Evolutionary conservation across 2,329 filamentous ascomycete genomes (phyloP).

Genomic region (Aspergillus udagawae): DNA sequence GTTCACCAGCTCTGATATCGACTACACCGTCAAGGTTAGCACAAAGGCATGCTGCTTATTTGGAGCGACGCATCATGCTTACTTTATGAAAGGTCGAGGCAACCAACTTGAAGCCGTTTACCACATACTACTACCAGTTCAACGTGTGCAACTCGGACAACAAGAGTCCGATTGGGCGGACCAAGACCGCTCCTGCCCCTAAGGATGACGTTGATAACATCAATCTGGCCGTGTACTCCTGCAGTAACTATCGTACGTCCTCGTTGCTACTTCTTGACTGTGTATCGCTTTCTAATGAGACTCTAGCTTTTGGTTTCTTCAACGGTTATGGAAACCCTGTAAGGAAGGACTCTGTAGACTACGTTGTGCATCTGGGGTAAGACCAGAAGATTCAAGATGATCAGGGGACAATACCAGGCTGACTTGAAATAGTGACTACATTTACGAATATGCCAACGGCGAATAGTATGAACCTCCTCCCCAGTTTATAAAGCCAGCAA

Average conservation of each 20-base stretch:
- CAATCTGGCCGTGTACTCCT: conserved; percentile 66
- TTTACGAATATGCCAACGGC: conserved; percentile 57
- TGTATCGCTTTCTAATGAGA: not conserved
- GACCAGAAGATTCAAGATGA: not conserved
- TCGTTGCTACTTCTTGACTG: not conserved
- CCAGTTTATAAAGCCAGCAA: conserved; percentile 3
- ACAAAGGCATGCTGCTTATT: too few relatives aligned
- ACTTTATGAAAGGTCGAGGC: conserved; percentile 51
- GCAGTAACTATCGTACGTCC: conserved; percentile 60
- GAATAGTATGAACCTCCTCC: conserved; percentile 19
- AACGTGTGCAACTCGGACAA: conserved; percentile 61
- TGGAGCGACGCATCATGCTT: not conserved
- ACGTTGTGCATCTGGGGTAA: conserved; percentile 50
- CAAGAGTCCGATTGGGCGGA: conserved; percentile 60
- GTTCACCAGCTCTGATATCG: conserved; percentile 69
- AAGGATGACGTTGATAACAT: conserved; percentile 55
- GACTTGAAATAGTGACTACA: conserved; percentile 50
- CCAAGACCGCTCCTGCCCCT: conserved; percentile 62
- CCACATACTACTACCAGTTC: conserved; percentile 64
- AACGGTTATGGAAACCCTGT: conserved; percentile 58
- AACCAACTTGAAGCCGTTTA: conserved; percentile 57
- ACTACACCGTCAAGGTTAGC: conserved; percentile 67
- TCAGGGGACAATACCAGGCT: not conserved
- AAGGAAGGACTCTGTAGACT: conserved; percentile 58
- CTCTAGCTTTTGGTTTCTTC: conserved; percentile 53